These are phyloP conservation scores for Neurospora terricola DNA, from an alignment of 495 filamentous ascomycete genomes.

Conservation along the genomic window DNA sequence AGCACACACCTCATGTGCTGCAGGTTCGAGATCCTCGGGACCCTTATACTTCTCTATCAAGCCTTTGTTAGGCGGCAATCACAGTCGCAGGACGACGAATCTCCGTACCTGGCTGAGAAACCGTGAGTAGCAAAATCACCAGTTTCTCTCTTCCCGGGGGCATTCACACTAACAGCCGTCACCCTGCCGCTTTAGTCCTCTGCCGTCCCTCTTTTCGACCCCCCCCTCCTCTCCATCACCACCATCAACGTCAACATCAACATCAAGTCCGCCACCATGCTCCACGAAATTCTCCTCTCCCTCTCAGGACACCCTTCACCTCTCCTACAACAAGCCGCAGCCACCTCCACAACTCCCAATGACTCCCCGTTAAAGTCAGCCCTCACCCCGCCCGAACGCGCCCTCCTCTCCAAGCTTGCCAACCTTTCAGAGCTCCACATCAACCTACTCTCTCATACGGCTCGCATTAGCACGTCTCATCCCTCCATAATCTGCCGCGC, in stretches of 20 bases:
- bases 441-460: slow-evolving; percentile 50
- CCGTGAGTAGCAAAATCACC: not conserved
- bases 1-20: slow-evolving; percentile 23
- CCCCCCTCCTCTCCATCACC: not conserved
- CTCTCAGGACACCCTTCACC: slow-evolving; percentile 89
- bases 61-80: slow-evolving; percentile 15
- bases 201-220: not conserved
- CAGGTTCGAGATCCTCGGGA: slow-evolving; percentile 40
- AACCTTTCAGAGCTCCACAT: slow-evolving; percentile 68
- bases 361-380: slow-evolving; percentile 23
- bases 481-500: slow-evolving; percentile 74
- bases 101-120: not conserved
- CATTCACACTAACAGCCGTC: not conserved
- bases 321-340: slow-evolving; percentile 48
- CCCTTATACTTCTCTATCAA: slow-evolving; percentile 35
- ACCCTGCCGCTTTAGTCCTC: not conserved
- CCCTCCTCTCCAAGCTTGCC: slow-evolving; percentile 67
- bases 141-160: not conserved
- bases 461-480: slow-evolving; percentile 57
- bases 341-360: slow-evolving; percentile 24
- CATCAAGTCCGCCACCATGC: slow-evolving; percentile 45
- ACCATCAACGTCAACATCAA: slow-evolving; percentile 4
- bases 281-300: slow-evolving; percentile 92
- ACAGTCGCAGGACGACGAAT: slow-evolving; percentile 15
- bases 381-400: slow-evolving; percentile 69